Evolutionary conservation across 2,329 filamentous ascomycete species (phyloP), one percentile per base, ranked within the genome.

Genomic region (Nemania sp.): DNA sequence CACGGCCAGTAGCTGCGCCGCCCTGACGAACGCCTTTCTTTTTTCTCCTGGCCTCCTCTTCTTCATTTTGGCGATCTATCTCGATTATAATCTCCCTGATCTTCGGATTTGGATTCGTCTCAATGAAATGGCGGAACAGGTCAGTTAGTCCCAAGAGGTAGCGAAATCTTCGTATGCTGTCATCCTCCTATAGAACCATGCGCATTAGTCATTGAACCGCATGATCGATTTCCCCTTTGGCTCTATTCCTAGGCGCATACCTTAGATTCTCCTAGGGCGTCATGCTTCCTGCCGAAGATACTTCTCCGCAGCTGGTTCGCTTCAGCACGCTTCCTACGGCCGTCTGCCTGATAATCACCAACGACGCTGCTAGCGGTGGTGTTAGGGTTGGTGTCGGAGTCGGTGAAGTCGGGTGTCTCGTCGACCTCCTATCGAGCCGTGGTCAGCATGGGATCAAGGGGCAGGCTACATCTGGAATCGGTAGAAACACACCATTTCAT

Each of bases 71-170:
- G 41, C 90, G 87, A 73, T 99, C 94, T 66, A 97, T 97, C 73
- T 97, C 90, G 45, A 83, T 82, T 81, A 97, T 94, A 64, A 97
- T 91, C 54, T 96, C 90, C 65, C 93, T 90, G 67, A 97, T 94
- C 65, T 90, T 90, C 14, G 94, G 93, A 68, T 99, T 92, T 5
- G 92, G 93, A 68, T 97, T 99, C 7, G 91, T 91, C 69, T 97
- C 92, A 75, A 99, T 99, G 73, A 99, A 99, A 75, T 99, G 94
- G 61, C 95, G 91, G 77, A 99, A 99, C 17, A 99, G 80, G 68
- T 99, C 94, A 14, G 94, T 99, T 47, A 99, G 79, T 22, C 95
- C 95, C 12, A 99, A 82, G 1, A 99, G 82, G 71, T 99, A 99
- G 60, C 91, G 87, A 71, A 99, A 99, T 70, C 94, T 83, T 64